A percentile compares a stretch with the other conserved stretches of the same genome.
phyloP scores from a whole-genome alignment of 73 alveolate genomes.

The Stentor coeruleus region DNA sequence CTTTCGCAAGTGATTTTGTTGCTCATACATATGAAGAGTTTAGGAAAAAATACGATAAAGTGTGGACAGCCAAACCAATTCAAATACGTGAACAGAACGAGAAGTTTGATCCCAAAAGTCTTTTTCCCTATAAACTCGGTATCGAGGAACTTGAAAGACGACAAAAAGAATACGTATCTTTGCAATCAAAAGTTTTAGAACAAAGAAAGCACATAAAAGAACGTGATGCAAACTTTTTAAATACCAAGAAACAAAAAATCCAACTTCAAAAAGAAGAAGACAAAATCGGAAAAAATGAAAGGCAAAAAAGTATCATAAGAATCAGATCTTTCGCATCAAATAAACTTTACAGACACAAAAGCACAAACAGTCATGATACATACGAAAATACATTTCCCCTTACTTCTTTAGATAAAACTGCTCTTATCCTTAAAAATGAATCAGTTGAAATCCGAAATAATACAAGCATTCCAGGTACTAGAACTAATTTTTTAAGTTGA shows the following conservation, averaged over 20 bases:
- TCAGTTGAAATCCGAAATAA: too few species aligned
- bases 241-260: neutral
- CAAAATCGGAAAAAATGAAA: neutral
- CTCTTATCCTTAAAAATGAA: too few species aligned
- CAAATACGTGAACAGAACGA: neutral
- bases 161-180: neutral
- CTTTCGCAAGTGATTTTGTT: neutral
- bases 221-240: neutral
- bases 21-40: neutral
- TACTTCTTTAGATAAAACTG: neutral
- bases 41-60: neutral
- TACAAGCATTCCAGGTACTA: too few species aligned
- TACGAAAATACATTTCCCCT: neutral
- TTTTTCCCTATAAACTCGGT: neutral
- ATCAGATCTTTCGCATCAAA: neutral
- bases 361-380: neutral
- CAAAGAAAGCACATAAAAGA: neutral
- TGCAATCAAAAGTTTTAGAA: neutral
- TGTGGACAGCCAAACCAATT: neutral
- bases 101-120: neutral
- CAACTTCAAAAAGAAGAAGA: neutral
- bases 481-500: too few species aligned
- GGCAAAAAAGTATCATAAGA: neutral
- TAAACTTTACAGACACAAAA: neutral
- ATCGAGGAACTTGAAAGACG: neutral